Conservation (phyloP, 2,329 filamentous ascomycete genomes). For the Epichloe hybrida region DNA sequence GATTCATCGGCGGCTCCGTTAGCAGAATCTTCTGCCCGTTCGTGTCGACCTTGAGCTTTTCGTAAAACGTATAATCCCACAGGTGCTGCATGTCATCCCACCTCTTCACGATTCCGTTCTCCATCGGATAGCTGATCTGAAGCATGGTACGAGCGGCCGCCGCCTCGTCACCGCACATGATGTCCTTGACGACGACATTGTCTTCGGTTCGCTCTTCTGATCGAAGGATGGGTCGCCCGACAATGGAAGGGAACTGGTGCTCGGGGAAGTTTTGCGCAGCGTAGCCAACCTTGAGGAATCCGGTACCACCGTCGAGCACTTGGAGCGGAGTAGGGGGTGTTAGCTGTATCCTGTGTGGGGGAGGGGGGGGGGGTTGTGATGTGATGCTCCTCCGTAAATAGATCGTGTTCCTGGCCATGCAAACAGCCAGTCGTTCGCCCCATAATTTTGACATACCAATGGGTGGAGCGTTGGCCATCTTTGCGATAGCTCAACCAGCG, state of each 20-base stretch:
- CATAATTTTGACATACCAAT: constrained; percentile 32
- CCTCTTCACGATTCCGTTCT: constrained; percentile 98
- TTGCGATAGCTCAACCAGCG: constrained; percentile 13
- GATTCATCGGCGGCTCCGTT: constrained; percentile 96
- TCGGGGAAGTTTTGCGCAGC: constrained; percentile 99
- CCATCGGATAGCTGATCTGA: constrained; percentile 98
- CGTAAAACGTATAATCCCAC: constrained; percentile 97
- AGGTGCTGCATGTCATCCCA: constrained; percentile 99
- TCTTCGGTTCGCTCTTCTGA: constrained; percentile 67
- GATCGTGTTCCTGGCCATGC: background rate
- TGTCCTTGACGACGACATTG: constrained; percentile 73
- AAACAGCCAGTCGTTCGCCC: constrained; percentile 10
- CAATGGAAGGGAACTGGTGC: constrained; percentile 95
- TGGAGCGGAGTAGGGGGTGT: constrained; percentile 22
- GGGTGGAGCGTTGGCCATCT: constrained; percentile 38
- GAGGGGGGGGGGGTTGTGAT: background rate
- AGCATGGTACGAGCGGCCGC: constrained; percentile 93
- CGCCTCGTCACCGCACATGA: constrained; percentile 99
- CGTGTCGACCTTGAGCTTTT: constrained; percentile 91
- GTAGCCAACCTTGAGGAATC: constrained; percentile 99
- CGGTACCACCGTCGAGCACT: constrained; percentile 99
- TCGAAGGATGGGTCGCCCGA: constrained; percentile 92
- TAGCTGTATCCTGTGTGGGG: constrained; percentile 1
- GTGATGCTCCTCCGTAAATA: background rate
- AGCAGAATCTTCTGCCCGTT: constrained; percentile 91